phyloP scores from a whole-genome alignment of 1,284 basidiomycete species.

The Malassezia furfur region DNA sequence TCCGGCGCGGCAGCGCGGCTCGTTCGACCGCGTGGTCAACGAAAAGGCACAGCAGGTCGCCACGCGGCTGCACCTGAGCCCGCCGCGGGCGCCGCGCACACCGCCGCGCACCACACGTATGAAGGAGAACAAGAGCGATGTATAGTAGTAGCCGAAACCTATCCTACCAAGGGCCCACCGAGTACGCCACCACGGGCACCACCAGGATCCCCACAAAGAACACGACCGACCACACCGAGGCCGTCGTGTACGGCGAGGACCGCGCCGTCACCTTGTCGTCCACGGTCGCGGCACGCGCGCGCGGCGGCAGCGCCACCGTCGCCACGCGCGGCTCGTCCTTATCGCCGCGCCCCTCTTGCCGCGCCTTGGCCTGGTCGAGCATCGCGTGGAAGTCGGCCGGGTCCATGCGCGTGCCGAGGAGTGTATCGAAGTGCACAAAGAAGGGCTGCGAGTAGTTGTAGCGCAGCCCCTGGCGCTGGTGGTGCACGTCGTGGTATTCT shows the following conservation, averaged over 20 bases:
- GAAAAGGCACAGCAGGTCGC: slow-evolving; percentile 7
- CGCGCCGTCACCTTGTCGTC: neutral
- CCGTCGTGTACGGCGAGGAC: slow-evolving; percentile 3
- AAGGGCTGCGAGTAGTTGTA: slow-evolving; percentile 93
- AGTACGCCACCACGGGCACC: slow-evolving; percentile 8
- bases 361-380: slow-evolving; percentile 18
- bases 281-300: neutral
- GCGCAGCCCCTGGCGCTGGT: slow-evolving; percentile 84
- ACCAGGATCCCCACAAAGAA: slow-evolving; percentile 6
- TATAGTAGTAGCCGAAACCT: neutral
- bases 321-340: slow-evolving; percentile 16
- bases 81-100: neutral
- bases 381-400: slow-evolving; percentile 44
- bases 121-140: neutral
- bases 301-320: slow-evolving; percentile 7
- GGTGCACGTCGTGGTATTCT: slow-evolving; percentile 97
- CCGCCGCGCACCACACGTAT: too few species aligned
- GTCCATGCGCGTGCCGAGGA: slow-evolving; percentile 69
- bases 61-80: neutral
- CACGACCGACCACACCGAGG: slow-evolving; percentile 10
- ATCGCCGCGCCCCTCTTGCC: slow-evolving; percentile 9
- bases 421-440: slow-evolving; percentile 52
- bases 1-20: neutral
- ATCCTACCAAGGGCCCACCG: neutral
- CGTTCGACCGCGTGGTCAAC: neutral